Base-by-base conservation (phyloP, 345 rosid genomes). In the Carallia brachiata region DNA sequence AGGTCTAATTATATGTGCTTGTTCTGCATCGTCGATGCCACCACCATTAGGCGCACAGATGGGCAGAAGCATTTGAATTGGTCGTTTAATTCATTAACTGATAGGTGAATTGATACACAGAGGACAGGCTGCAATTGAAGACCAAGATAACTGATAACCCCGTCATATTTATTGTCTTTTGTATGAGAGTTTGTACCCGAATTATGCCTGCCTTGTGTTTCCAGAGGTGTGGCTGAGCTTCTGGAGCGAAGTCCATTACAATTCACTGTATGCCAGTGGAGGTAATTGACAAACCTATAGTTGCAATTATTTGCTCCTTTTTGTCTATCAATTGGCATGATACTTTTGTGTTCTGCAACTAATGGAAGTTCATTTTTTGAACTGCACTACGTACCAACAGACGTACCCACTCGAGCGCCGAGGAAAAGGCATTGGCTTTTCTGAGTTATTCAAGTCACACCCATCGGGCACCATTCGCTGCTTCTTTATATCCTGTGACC, bases 241-340 rank as follows among this genome's bases (percentile, higher is more conserved):
- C 64, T 93, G 98, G 98, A 86, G 98, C 59, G 98, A 93, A 85
- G 97, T 93, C 34, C 98, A 93, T 71, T 93, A 93, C 78, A 93
- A 93, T 75, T 93, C 98, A 1, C 63, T 93, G 32, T 93, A 93
- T 72, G 87, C 87, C 66, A 85, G 32, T 60, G 98, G 97, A 87
- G 98, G 98, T 89, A 72, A 80, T 7, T 18, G 19, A 53, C 19
- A 55, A 69, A 27, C 50, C 19, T 30, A 5, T 44, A 27, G 39
- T 57, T 28, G 23, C 23, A 19, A n/a, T 2, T 7, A 7, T 39
- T 8, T 9, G 23, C 23, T 48, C 18, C 30, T 17, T n/a, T 58
- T 36, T 56, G 32, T 2, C 28, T 5, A 4, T 28, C 34, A 3
- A 30, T 17, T 27, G 31, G n/a, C 19, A 15, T 13, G 50, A 44